These are phyloP conservation scores for Termitomyces sp. DNA, from an alignment of 768 basidiomycete genomes.

Conservation along the genomic window DNA sequence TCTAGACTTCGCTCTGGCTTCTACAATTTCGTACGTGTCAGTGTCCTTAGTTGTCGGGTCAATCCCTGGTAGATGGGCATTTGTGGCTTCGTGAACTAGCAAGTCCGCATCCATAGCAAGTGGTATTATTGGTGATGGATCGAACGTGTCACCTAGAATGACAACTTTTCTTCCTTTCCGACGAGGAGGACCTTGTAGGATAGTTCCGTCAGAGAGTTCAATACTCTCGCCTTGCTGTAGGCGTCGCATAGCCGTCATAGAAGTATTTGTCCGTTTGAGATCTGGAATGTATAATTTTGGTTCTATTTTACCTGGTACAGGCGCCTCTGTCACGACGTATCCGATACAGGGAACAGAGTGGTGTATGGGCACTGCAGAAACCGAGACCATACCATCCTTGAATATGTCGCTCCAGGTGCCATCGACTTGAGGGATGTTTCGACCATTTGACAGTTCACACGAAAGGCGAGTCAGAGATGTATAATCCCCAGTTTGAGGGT, in stretches of 20 bases:
- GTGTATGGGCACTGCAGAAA: conserved; percentile 71
- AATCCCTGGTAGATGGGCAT: conserved; percentile 69
- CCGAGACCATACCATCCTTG: conserved; percentile 46
- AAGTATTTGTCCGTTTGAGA: conserved; percentile 63
- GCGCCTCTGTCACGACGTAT: conserved; percentile 65
- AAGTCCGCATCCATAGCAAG: conserved; percentile 65
- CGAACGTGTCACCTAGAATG: conserved; percentile 81
- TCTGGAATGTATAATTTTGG: conserved; percentile 61
- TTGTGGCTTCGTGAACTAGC: conserved; percentile 87
- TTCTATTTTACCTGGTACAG: conserved; percentile 73
- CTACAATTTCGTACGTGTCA: conserved; percentile 59
- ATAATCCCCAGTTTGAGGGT: conserved; percentile 47
- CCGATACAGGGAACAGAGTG: conserved; percentile 83
- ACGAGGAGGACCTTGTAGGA: conserved; percentile 60
- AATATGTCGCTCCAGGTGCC: conserved; percentile 68
- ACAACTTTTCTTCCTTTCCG: conserved; percentile 71
- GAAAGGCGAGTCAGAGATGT: conserved; percentile 40
- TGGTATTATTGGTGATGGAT: conserved; percentile 61
- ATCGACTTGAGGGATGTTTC: conserved; percentile 52
- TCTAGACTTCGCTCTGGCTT: conserved; percentile 59
- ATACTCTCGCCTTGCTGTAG: conserved; percentile 63
- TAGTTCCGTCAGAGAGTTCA: conserved; percentile 63
- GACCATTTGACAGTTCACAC: conserved; percentile 54
- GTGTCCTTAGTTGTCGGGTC: conserved; percentile 51
- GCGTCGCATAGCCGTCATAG: conserved; percentile 60